phyloP scores from a whole-genome alignment of 805 yeast genomes.

The baker's yeast (Saccharomyces cerevisiae) region DNA sequence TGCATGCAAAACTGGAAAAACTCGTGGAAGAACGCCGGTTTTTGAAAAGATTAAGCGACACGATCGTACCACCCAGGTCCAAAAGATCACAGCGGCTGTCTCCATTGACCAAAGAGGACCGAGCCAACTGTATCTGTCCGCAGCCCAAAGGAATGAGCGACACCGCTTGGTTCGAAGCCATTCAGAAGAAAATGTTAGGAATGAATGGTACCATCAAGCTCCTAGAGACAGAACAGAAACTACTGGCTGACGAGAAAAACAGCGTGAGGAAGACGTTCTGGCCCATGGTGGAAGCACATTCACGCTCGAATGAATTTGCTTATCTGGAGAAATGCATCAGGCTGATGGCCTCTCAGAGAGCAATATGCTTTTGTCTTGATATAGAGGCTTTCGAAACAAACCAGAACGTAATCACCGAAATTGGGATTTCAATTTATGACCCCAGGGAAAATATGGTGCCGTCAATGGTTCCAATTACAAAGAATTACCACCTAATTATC shows the following conservation, averaged over 20 bases:
- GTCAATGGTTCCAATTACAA: slow-evolving; percentile 35
- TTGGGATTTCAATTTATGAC: slow-evolving; percentile 50
- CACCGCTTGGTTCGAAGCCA: background rate
- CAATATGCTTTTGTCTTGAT: slow-evolving; percentile 42
- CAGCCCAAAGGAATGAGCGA: background rate
- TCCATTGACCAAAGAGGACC: slow-evolving; percentile 10
- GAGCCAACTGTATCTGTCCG: background rate
- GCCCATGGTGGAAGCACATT: slow-evolving; percentile 16
- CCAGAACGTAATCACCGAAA: slow-evolving; percentile 40
- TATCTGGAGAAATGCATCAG: slow-evolving; percentile 18
- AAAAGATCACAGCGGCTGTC: background rate
- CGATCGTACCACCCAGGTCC: background rate
- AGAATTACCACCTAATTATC: slow-evolving; percentile 38
- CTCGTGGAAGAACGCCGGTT: background rate
- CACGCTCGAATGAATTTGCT: slow-evolving; percentile 14
- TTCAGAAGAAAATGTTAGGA: background rate
- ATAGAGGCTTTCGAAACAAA: slow-evolving; percentile 49
- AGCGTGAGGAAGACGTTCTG: background rate
- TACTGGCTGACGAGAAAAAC: background rate
- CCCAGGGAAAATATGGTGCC: slow-evolving; percentile 37
- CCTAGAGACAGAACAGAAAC: background rate
- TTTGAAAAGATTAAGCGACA: background rate
- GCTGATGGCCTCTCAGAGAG: slow-evolving; percentile 15
- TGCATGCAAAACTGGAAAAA: background rate
- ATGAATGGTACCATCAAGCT: background rate